A percentile compares a stretch with the other conserved stretches of the same genome.
Evolutionary conservation across 495 filamentous ascomycete genomes (phyloP).

Genomic region (Cetradonia linearis): DNA sequence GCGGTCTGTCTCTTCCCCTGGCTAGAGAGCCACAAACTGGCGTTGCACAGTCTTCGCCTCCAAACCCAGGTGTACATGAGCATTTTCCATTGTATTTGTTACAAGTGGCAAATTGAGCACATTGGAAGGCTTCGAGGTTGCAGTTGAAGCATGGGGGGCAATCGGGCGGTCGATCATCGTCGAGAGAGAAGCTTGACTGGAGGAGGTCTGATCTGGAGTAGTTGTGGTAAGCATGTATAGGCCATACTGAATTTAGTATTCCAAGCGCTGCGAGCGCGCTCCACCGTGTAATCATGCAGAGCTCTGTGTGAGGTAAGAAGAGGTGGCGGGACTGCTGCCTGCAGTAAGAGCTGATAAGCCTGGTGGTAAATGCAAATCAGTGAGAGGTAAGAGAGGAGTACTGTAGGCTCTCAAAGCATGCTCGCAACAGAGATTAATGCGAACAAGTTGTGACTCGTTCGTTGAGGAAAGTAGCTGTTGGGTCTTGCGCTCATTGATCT

Average conservation of each 20-base stretch:
- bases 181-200: constrained; percentile 33
- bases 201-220: constrained; percentile 19
- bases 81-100: constrained; percentile 84
- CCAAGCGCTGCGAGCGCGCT: constrained; percentile 14
- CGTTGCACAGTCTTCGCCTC: constrained; percentile 79
- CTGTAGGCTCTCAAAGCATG: neutral
- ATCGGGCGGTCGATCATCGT: constrained; percentile 48
- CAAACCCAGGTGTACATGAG: constrained; percentile 81
- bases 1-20: constrained; percentile 61
- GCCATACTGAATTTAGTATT: constrained; percentile 13
- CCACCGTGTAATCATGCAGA: constrained; percentile 19
- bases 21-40: constrained; percentile 86
- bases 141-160: constrained; percentile 89
- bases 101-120: constrained; percentile 78
- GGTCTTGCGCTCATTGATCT: constrained; percentile 9
- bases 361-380: neutral
- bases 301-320: constrained; percentile 1
- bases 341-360: neutral
- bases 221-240: constrained; percentile 19
- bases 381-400: neutral
- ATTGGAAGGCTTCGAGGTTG: constrained; percentile 80
- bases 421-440: neutral
- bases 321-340: constrained; percentile 7
- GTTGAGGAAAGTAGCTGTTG: neutral
- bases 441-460: neutral